These are phyloP conservation scores for Acorus gramineus DNA, from an alignment of 106 monocot species.

Conservation along the genomic window DNA sequence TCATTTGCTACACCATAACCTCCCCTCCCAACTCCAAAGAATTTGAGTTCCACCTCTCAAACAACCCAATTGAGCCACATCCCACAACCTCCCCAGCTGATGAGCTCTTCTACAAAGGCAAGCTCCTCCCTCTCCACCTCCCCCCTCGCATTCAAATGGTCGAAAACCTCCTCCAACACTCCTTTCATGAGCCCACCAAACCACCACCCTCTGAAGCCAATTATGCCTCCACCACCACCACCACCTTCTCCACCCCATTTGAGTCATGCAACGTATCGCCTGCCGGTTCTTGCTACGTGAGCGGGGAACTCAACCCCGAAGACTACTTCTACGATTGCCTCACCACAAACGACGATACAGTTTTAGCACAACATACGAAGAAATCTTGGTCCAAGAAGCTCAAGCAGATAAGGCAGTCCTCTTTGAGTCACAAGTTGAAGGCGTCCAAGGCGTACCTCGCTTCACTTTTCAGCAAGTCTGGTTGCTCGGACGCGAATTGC, in stretches of 20 bases:
- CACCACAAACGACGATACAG: no score
- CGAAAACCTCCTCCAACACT: slow-evolving; percentile 35
- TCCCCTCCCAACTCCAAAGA: slow-evolving; percentile 24
- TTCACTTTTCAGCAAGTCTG: background rate
- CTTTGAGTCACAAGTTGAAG: no score
- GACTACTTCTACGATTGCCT: slow-evolving; percentile 25
- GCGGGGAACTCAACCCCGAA: slow-evolving; percentile 48
- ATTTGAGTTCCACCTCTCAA: slow-evolving; percentile 58
- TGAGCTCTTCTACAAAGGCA: slow-evolving; percentile 67
- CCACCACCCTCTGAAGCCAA: background rate
- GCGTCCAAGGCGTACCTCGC: no score
- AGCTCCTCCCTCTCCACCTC: slow-evolving; percentile 75
- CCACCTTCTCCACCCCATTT: slow-evolving; percentile 28
- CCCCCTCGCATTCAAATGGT: slow-evolving; percentile 60
- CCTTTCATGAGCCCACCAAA: background rate
- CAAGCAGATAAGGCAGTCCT: no score
- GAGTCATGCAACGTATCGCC: slow-evolving; percentile 65
- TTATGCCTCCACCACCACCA: background rate
- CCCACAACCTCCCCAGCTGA: slow-evolving; percentile 48
- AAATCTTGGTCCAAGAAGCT: no score
- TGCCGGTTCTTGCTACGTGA: slow-evolving; percentile 47
- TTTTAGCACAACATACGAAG: no score
- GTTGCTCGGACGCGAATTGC: slow-evolving; percentile 22
- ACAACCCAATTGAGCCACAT: slow-evolving; percentile 9
- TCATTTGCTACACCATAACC: slow-evolving; percentile 10